A percentile compares a stretch with the other conserved stretches of the same genome.
These are phyloP conservation scores for Ganoderma multipileum DNA, from an alignment of 1,284 basidiomycete genomes.

Conservation along the genomic window DNA sequence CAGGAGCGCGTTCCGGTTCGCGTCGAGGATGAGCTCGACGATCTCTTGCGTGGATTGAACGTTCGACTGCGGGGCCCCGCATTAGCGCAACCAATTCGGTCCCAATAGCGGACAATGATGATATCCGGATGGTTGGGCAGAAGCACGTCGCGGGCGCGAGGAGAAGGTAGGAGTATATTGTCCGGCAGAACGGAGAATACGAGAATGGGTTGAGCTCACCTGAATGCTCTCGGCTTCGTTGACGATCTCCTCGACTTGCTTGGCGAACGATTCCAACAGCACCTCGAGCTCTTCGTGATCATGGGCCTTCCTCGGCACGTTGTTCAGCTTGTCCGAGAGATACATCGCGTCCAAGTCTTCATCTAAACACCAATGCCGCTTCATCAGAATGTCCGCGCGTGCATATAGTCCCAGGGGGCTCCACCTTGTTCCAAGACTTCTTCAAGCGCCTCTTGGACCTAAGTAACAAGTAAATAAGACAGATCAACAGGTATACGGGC, in stretches of 20 bases:
- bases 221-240: conserved; percentile 91
- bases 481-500: background rate
- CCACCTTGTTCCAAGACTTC: conserved; percentile 90
- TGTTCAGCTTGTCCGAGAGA: conserved; percentile 80
- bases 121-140: background rate
- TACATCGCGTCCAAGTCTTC: conserved; percentile 95
- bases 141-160: background rate
- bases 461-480: conserved; percentile 19
- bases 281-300: conserved; percentile 96
- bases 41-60: conserved; percentile 98
- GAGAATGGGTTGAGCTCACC: conserved; percentile 48
- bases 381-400: background rate
- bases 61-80: conserved; percentile 64
- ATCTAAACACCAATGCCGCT: conserved; percentile 53
- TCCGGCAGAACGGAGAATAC: background rate
- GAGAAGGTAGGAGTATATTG: background rate
- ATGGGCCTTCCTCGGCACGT: conserved; percentile 58
- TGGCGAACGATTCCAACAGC: conserved; percentile 91
- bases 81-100: background rate
- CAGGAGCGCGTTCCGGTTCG: conserved; percentile 92
- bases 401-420: conserved; percentile 2
- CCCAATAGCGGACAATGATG: background rate
- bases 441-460: conserved; percentile 90
- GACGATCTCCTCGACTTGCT: conserved; percentile 96
- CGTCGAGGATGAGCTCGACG: conserved; percentile 95